These are phyloP conservation scores for Sabuloglossum arenarium DNA, from an alignment of 495 filamentous ascomycete species.

Conservation along the genomic window DNA sequence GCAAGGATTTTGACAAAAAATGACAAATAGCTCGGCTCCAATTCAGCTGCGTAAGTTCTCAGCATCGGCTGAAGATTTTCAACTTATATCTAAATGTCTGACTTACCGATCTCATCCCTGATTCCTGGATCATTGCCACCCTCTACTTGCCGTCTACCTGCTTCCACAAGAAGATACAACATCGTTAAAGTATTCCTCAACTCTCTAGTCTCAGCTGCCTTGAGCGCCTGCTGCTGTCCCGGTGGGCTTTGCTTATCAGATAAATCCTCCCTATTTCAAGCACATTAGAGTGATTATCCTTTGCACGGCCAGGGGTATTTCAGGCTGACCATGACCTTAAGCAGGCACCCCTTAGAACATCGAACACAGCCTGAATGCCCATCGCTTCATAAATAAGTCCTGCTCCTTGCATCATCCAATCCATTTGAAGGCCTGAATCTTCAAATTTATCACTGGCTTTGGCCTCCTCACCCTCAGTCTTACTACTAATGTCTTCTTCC, in stretches of 20 bases:
- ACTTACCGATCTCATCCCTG: constrained; percentile 18
- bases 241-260: neutral
- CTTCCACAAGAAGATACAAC: constrained; percentile 54
- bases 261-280: neutral
- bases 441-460: constrained; percentile 11
- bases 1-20: constrained; percentile 56
- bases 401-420: constrained; percentile 45
- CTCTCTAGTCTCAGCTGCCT: constrained; percentile 17
- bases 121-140: constrained; percentile 14
- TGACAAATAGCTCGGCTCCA: constrained; percentile 49
- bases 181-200: constrained; percentile 40
- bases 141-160: constrained; percentile 28
- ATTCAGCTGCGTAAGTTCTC: constrained; percentile 17
- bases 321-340: constrained; percentile 22
- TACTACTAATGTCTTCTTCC: constrained; percentile 3
- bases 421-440: constrained; percentile 37
- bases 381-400: constrained; percentile 34
- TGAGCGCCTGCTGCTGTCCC: neutral
- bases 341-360: constrained; percentile 32
- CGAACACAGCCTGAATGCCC: constrained; percentile 37
- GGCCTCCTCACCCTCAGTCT: constrained; percentile 14
- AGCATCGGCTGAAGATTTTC: neutral
- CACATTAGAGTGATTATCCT: neutral
- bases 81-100: neutral
- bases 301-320: constrained; percentile 15